Evolutionary conservation across 2,329 filamentous ascomycete species (phyloP).

Genomic region (Leptographium lundbergii): DNA sequence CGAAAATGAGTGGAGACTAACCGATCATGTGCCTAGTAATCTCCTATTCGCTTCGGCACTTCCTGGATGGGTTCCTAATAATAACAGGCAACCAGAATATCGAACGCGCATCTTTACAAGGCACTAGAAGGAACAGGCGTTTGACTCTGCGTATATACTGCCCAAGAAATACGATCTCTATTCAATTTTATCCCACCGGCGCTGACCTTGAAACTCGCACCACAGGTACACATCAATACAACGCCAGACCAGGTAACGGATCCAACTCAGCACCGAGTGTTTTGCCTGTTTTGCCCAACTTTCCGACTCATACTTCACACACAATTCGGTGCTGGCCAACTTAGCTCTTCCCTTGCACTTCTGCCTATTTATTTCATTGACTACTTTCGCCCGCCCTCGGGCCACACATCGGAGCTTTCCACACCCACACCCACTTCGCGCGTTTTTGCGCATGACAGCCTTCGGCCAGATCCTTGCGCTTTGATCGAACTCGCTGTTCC

Average conservation of each 20-base stretch:
- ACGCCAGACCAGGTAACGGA: too few relatives aligned
- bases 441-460: not conserved
- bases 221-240: too few relatives aligned
- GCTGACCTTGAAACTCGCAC: too few relatives aligned
- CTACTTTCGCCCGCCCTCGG: not conserved
- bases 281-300: too few relatives aligned
- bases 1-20: not conserved
- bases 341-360: not conserved
- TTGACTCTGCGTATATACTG: not conserved
- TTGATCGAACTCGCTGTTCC: not conserved
- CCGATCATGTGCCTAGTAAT: not conserved
- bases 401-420: not conserved
- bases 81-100: not conserved
- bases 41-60: not conserved
- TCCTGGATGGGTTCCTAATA: not conserved
- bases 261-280: too few relatives aligned
- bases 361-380: not conserved
- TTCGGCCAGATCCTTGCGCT: not conserved
- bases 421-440: not conserved
- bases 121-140: not conserved
- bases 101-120: not conserved
- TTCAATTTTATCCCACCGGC: too few relatives aligned
- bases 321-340: not conserved
- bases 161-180: not conserved
- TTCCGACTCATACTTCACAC: too few relatives aligned